A percentile compares a stretch with the other conserved stretches of the same genome.
phyloP scores from a whole-genome alignment of 2,329 filamentous ascomycete species.

The Beauveria rudraprayagi region DNA sequence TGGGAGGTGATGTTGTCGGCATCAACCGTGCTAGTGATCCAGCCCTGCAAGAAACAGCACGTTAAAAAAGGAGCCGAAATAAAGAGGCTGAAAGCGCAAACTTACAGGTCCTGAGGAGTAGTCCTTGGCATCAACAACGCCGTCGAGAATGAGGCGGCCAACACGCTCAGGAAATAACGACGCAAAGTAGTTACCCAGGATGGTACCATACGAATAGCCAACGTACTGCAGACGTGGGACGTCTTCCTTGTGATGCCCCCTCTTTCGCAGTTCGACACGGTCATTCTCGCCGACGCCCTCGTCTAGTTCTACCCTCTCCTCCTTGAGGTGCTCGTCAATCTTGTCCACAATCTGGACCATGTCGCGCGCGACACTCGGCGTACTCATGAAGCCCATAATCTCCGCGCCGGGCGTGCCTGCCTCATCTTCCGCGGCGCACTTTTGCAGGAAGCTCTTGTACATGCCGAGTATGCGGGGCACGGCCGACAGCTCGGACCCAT shows the following conservation, averaged over 20 bases:
- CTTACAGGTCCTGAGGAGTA: conserved; percentile 18
- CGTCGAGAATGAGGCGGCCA: conserved; percentile 27
- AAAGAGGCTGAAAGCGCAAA: background rate
- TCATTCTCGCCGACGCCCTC: background rate
- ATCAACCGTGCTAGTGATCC: conserved; percentile 24
- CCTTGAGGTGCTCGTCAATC: conserved; percentile 18
- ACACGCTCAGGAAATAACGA: conserved; percentile 19
- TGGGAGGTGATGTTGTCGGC: conserved; percentile 21
- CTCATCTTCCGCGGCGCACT: background rate
- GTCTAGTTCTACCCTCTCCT: background rate
- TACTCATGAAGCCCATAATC: conserved; percentile 22
- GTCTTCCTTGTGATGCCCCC: background rate
- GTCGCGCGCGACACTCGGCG: conserved; percentile 24
- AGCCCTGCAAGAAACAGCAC: conserved; percentile 17
- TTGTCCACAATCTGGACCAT: conserved; percentile 27
- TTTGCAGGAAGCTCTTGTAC: background rate
- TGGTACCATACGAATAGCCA: conserved; percentile 32
- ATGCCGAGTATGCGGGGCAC: background rate
- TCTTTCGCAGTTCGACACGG: background rate
- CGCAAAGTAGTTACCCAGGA: conserved; percentile 15
- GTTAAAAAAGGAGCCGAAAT: background rate
- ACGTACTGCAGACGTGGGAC: conserved; percentile 29
- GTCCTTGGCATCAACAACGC: conserved; percentile 21
- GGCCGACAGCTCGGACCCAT: conserved; percentile 6
- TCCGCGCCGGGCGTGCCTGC: conserved; percentile 12